A percentile compares a stretch with the other conserved stretches of the same genome.
Conservation (phyloP, 768 basidiomycete species). For the Tylopilus plumbeoviolaceoides region DNA sequence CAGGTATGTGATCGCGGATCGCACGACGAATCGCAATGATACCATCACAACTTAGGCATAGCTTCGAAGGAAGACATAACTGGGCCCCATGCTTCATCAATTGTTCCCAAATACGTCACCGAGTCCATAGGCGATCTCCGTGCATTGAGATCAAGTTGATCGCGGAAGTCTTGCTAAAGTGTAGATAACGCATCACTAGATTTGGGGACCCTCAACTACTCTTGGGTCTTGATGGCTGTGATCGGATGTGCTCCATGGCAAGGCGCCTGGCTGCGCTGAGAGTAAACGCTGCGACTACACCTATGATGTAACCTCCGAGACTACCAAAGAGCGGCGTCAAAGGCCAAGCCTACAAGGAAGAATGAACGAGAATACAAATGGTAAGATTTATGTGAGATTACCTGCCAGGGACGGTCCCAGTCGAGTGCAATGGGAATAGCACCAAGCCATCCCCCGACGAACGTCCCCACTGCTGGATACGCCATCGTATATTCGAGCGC, state of each 20-base stretch:
- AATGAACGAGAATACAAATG: no score
- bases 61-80: conserved; percentile 70
- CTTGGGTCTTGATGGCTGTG: conserved; percentile 21
- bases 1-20: conserved; percentile 48
- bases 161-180: conserved; percentile 8
- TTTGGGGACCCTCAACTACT: conserved; percentile 13
- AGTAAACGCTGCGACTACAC: conserved; percentile 52
- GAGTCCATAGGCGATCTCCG: conserved; percentile 79
- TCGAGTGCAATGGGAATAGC: conserved; percentile 85
- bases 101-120: conserved; percentile 80
- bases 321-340: conserved; percentile 73
- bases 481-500: conserved; percentile 73
- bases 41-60: conserved; percentile 51
- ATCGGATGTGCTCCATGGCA: conserved; percentile 36
- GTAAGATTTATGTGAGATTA: conserved; percentile 32
- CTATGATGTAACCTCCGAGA: conserved; percentile 60
- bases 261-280: conserved; percentile 38
- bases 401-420: conserved; percentile 99
- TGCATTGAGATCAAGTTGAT: conserved; percentile 17
- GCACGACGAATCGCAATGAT: background rate
- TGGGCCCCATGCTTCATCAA: conserved; percentile 63
- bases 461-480: conserved; percentile 70
- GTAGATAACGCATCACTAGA: conserved; percentile 1
- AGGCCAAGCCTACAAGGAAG: conserved; percentile 69
- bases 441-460: conserved; percentile 78